These are phyloP conservation scores for Podila verticillata DNA, from an alignment of 192 early-diverging fungal species.

Conservation along the genomic window DNA sequence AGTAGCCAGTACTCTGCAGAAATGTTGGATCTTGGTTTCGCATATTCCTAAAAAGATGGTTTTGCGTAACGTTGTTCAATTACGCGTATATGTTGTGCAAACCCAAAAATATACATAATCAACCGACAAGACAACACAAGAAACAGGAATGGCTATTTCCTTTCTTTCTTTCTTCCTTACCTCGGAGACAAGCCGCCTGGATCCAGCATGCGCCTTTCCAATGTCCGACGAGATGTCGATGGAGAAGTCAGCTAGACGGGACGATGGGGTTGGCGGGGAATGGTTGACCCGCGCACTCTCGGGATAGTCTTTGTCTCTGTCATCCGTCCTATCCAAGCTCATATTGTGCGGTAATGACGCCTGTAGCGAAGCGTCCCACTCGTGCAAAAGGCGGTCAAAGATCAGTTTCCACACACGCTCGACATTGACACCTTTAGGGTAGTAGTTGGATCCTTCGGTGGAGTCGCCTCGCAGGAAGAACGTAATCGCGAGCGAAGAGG, in stretches of 20 bases:
- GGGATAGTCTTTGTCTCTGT: neutral
- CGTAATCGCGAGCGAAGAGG: conserved; percentile 20
- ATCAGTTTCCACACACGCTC: conserved; percentile 25
- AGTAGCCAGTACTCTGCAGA: conserved; percentile 56
- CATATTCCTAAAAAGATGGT: conserved; percentile 14
- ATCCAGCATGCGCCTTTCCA: conserved; percentile 10
- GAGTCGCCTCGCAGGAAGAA: conserved; percentile 40
- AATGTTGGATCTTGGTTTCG: conserved; percentile 31
- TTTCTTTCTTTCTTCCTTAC: conserved; percentile 2
- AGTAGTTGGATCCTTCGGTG: neutral
- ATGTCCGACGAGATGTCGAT: neutral
- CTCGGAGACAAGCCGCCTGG: conserved; percentile 34
- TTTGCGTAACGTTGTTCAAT: neutral
- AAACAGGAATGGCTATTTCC: conserved; percentile 1
- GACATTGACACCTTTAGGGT: conserved; percentile 7
- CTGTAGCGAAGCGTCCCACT: conserved; percentile 1
- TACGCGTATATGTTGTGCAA: neutral
- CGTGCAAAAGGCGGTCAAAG: conserved; percentile 18
- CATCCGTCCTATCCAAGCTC: neutral
- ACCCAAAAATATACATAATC: neutral
- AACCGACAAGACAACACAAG: neutral
- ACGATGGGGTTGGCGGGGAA: neutral
- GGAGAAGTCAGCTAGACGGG: neutral
- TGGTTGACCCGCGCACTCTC: neutral
- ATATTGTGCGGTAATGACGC: neutral